Base-by-base conservation (phyloP, 306 rosid species). In the Gastrolobium bilobum region DNA sequence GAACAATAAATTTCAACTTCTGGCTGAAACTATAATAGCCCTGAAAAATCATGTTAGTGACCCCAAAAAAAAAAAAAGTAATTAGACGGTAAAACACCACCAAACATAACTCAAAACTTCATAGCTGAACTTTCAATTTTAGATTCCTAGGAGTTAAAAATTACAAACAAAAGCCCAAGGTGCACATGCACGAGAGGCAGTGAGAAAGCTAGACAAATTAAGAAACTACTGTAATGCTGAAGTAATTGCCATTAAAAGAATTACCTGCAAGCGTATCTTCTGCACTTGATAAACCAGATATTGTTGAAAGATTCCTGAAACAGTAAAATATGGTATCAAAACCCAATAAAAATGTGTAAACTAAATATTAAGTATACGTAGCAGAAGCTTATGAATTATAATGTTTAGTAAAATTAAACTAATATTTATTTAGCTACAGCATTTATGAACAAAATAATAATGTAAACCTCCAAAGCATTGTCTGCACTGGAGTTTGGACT, bases 1-100 rank as follows among this genome's bases (percentile, higher is more conserved):
- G 94, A 82, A 93, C 96, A 77, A 96, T 82, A 88, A 86, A 93
- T 88, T 96, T 96, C 89, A 96, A 90, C 90, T 91, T 96, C 97
- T 93, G 99, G 88, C 99, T 96, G 90, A 96, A 96, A 86, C 99
- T 96, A 81, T 96, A 96, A 79, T 96, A 96, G 54, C 99, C 98
- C 99, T 96, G 78, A 85, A 69, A 78, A 75, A 52, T 26, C 63
- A 53, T 2, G 30, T 64, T 10, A 61, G 26, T 14, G 46, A 76
- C 50, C 26, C 26, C 26, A 20, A 20, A 20, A 20, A 20, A 31
- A 84, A 59, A 68, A 43, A 75, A 33, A 51, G 60, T 3, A 40
- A 65, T 60, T 44, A 73, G 50, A 52, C 40, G 72, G 30, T 48
- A 20, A 68, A 81, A 59, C 64, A 59, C 31, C 61, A 44, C 10